Evolutionary conservation across 768 basidiomycete species (phyloP), one percentile per base, ranked within the genome.

Genomic region (Termitomyces sp.): DNA sequence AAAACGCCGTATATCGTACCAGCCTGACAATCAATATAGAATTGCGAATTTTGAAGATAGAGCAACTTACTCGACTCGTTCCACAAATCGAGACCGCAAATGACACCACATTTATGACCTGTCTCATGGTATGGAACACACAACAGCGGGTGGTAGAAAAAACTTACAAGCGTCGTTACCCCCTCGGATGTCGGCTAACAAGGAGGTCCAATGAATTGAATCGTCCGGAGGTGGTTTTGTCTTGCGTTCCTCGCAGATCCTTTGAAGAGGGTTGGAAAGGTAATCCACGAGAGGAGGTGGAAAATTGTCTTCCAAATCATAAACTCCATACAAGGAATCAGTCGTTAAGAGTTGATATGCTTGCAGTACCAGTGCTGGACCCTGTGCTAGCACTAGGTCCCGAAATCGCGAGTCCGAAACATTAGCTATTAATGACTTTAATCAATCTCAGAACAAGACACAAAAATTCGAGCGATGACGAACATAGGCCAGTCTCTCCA

Each of bases 221-320:
- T 62, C 50, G 16, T 29, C 39, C 20, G 58, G 39, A 11, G 63
- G 61, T 33, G 57, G 60, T 51, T 63, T 64, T 22, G 50, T 43
- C 40, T 61, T 62, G 25, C 64, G 59, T 49, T 56, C 55, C 42
- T 62, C 54, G 59, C 55, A 62, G 5, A 66, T 54, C n/a, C 41
- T 51, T 4, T 16, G 27, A 2, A 65, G 41, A 13, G 64, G 64
- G 10, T 52, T n/a, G 15, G 56, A 51, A 5, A 65, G 16, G 54
- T 59, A 65, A 10, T 32, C 53, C n/a, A 33, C 42, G 5, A 59
- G 23, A 9, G 52, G 29, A 11, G 25, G 23, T 2, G 53, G 50
- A 6, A 45, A 10, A 5, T 16, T 15, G 18, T 45, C 50, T 32
- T 20, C 13, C 3, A 16, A n/a, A 40, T 45, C 5, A 31, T 43